These are phyloP conservation scores for Russula dissimulans DNA, from an alignment of 768 basidiomycete species.

Conservation along the genomic window DNA sequence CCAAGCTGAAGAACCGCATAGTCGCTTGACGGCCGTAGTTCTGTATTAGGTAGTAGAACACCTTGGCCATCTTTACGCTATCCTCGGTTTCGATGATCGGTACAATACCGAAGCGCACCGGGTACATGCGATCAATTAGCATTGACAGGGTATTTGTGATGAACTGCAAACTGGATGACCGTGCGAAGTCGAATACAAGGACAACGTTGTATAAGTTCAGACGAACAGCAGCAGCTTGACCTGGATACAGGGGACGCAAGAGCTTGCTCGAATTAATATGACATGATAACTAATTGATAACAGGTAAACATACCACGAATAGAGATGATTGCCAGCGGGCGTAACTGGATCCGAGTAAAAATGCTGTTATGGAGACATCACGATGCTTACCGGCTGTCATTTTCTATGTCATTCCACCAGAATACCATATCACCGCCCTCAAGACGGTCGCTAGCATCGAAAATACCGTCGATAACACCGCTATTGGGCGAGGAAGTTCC, in stretches of 20 bases:
- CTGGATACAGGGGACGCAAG: constrained; percentile 70
- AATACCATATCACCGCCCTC: constrained; percentile 70
- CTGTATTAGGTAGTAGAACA: constrained; percentile 25
- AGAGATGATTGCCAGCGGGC: constrained; percentile 43
- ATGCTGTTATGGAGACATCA: neutral
- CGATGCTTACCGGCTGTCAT: constrained; percentile 52
- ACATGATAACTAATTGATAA: neutral
- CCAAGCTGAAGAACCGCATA: constrained; percentile 3
- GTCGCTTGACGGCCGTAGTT: neutral
- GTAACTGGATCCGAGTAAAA: constrained; percentile 32
- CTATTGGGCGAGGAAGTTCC: constrained; percentile 40
- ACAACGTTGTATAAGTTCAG: constrained; percentile 81
- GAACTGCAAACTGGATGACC: constrained; percentile 47
- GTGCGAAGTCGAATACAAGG: constrained; percentile 72
- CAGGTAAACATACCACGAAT: constrained; percentile 30
- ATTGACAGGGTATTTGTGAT: constrained; percentile 53
- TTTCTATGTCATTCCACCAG: constrained; percentile 91
- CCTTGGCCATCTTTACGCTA: constrained; percentile 29
- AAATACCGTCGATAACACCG: constrained; percentile 57
- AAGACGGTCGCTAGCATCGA: constrained; percentile 80
- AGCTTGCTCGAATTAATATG: constrained; percentile 37
- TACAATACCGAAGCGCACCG: constrained; percentile 81
- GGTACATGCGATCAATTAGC: constrained; percentile 64
- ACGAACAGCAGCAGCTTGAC: constrained; percentile 64
- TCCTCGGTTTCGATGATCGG: constrained; percentile 52